Evolutionary conservation across 2,329 filamentous ascomycete species (phyloP), one percentile per base, ranked within the genome.

Genomic region (Stagonosporopsis vannaccii): DNA sequence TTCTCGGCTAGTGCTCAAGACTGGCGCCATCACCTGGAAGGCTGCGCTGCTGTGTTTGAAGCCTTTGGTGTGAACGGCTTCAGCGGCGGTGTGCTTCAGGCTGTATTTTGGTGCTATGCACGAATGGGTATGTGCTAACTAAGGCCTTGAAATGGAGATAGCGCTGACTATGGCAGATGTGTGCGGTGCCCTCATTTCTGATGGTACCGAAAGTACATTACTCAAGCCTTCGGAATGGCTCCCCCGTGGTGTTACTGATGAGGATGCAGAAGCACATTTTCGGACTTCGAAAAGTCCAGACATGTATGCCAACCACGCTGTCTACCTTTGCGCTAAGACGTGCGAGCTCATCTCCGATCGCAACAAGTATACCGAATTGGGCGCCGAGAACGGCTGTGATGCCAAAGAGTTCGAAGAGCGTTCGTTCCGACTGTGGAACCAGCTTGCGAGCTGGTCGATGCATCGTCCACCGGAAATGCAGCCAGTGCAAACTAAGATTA

Each of bases 41-140:
- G 81, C 0, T 84, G 82, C 57, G 81, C 82, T 4, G 79, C 77
- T 46, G 68, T 84, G 0, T 80, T 84, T 59, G 77, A 82, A 59
- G 78, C 82, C 0, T 78, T 80, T 3, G 80, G 78, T 0, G 81
- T 84, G 36, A 80, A 82, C 58, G 82, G 82, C 0, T 82, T 83
- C 56, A 78, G 78, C 0, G 81, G 80, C 0, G 80, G 80, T 3
- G 73, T 82, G 2, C 75, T 82, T 15, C 78, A 83, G 61, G 81
- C 82, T 1, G 67, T 84, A 0, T 84, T 84, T 55, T 84, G 82
- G 82, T 83, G 80, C 51, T 84, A 83, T 67, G 81, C 81, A 0
- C 76, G 81, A 7, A 84, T 84, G 81, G 81, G 74, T 77, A 54
- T 43, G 61, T 56, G 9, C 8, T 5, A 23, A 4, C 22, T n/a